A percentile compares a stretch with the other conserved stretches of the same genome.
phyloP scores from a whole-genome alignment of 129 eudicot species.

The carrot (Daucus carota) region DH1_v3.0 NC_030384.2:46047001-46047500 shows the following conservation, averaged over 20 bases:
- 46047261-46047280: conserved; percentile 37
- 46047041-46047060: too few species aligned
- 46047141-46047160: conserved; percentile 64
- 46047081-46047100: background rate
- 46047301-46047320: too few species aligned
- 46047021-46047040: background rate
- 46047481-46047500: background rate
- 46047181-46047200: conserved; percentile 50
- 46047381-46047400: background rate
- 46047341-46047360: background rate
- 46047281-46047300: conserved; percentile 9
- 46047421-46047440: too few species aligned
- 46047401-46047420: background rate
- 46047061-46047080: background rate
- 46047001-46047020: background rate
- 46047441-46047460: background rate
- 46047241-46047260: conserved; percentile 53
- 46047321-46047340: too few species aligned
- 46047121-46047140: conserved; percentile 76
- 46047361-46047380: background rate
- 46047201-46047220: conserved; percentile 49
- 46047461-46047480: background rate
- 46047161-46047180: conserved; percentile 82
- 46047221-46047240: conserved; percentile 68
- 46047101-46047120: background rate